Evolutionary conservation across 371 early-diverging fungal species (phyloP), one percentile per base, ranked within the genome.

Genomic region (Rhizopus stolonifer): DNA sequence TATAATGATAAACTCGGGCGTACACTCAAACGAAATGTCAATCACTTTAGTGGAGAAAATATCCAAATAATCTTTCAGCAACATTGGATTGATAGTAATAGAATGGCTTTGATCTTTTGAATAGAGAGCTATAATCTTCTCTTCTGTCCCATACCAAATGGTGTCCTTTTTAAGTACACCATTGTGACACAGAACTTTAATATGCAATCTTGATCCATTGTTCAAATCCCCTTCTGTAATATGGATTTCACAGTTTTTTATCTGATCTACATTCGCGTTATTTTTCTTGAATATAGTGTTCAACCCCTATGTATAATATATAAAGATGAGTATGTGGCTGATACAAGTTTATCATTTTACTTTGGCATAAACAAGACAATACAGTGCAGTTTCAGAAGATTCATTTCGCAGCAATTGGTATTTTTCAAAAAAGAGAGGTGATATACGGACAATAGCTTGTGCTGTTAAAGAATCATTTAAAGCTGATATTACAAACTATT

Each of bases 261-360:
- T 52, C 14, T 11, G 31, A 14, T 46, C 29, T 1, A 32, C 25
- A 5, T 15, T 46, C 1, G 15, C 17, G 15, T 46, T 6, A 19
- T 58, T 58, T 18, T 47, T 58, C 32, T 58, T 58, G 18, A 58
- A 18, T n/a, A 58, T 52, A 19, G 34, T 58, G n/a, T 42, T 47
- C 5, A 58, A 34, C 1, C 38, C 46, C 52, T 52, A 29, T 17
- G 17, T 10, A 29, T 10, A 10, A 29, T 29, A 29, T 4, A 4
- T 7, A 29, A 29, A 29, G 10, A 7, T 40, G 17, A 11, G 14
- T 32, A 11, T 26, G 18, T 15, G 11, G 9, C 21, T 17, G 13
- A 17, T 8, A 24, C 5, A 11, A 29, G 10, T 17, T 14, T 21
- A 1, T 11, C 2, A 2, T 3, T 1, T 55, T 36, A 56, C 56